These are phyloP conservation scores for Fusarium globosum DNA, from an alignment of 2,329 filamentous ascomycete genomes.

Conservation along the genomic window DNA sequence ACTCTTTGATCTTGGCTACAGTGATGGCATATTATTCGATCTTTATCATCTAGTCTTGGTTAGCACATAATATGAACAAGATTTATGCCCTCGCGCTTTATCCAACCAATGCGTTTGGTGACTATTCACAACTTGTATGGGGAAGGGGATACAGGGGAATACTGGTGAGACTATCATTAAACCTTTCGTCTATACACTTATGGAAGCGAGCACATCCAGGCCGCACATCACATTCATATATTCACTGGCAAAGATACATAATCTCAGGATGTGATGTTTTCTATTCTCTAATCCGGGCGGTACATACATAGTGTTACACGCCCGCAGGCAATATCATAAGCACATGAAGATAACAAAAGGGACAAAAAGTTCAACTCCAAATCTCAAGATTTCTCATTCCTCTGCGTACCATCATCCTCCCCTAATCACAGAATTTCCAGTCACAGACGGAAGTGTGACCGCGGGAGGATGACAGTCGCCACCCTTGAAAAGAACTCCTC, in stretches of 20 bases:
- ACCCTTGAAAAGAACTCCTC: constrained; percentile 11
- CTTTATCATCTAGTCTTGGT: background rate
- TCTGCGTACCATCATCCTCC: background rate
- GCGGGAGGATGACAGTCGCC: background rate
- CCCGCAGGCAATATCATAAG: constrained; percentile 33
- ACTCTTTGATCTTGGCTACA: background rate
- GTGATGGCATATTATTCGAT: background rate
- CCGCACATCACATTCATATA: background rate
- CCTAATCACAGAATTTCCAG: background rate
- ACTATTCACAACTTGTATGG: background rate
- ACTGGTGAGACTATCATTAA: background rate
- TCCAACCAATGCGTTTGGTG: background rate
- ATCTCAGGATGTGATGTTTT: constrained; percentile 3
- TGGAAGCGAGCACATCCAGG: background rate
- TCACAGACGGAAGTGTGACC: constrained; percentile 24
- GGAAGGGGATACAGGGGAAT: background rate
- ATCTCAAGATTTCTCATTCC: constrained; percentile 28
- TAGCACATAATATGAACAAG: constrained; percentile 18
- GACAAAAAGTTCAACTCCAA: constrained; percentile 31
- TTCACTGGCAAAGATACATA: background rate
- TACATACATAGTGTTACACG: constrained; percentile 21
- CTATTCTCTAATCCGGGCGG: constrained; percentile 28
- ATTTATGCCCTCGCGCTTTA: background rate
- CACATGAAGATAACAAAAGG: constrained; percentile 37
- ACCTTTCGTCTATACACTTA: background rate